Conservation (phyloP, 208 protist genomes). For the Trypanosoma theileri region DNA sequence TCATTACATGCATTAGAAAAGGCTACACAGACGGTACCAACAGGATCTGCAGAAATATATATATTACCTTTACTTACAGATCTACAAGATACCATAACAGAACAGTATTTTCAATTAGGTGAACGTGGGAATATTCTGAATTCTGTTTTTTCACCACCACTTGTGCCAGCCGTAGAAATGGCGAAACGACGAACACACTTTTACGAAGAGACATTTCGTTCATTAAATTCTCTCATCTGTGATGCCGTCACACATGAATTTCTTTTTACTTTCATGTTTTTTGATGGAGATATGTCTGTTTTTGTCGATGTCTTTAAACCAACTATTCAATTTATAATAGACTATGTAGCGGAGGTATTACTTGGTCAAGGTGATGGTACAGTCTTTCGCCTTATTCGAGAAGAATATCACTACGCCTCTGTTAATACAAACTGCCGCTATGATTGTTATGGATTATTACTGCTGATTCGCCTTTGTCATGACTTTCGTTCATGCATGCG, state of each 20-base stretch:
- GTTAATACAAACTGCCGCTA: conserved; percentile 54
- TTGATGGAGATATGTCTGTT: conserved; percentile 77
- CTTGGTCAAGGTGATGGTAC: conserved; percentile 40
- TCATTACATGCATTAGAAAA: conserved; percentile 75
- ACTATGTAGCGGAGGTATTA: conserved; percentile 79
- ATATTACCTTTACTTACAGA: conserved; percentile 58
- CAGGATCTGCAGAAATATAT: conserved; percentile 30
- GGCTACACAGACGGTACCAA: conserved; percentile 22
- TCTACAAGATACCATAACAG: conserved; percentile 14
- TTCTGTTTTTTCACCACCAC: conserved; percentile 48
- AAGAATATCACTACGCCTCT: conserved; percentile 40
- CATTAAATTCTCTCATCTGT: conserved; percentile 59
- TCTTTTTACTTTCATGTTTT: conserved; percentile 86
- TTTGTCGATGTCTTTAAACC: conserved; percentile 77
- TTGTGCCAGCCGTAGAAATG: conserved; percentile 74
- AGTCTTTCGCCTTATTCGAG: conserved; percentile 39
- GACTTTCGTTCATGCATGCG: conserved; percentile 81
- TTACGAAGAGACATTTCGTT: conserved; percentile 88
- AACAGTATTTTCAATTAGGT: conserved; percentile 43
- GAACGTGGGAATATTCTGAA: conserved; percentile 54
- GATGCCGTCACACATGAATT: conserved; percentile 89
- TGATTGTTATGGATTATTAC: conserved; percentile 76
- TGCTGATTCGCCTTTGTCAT: conserved; percentile 76
- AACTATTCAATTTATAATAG: conserved; percentile 76
- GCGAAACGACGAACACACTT: conserved; percentile 49